Base-by-base conservation (phyloP, 768 basidiomycete species). In the Cantharellus cinnabarinus region DNA sequence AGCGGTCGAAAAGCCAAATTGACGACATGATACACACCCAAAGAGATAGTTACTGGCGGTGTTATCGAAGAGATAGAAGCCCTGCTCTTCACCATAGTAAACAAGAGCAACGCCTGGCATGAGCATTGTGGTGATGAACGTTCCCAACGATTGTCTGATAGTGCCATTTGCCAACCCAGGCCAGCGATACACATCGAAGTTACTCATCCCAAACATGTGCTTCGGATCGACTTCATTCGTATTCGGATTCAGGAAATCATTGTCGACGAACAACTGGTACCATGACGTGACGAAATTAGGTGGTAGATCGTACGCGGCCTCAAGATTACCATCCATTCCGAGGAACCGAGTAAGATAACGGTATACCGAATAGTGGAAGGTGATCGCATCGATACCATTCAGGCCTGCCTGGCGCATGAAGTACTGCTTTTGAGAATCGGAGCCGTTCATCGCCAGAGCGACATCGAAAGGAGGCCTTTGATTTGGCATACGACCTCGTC, bases 181-280 rank as follows among this genome's bases (percentile, higher is more conserved):
- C 91, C 90, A 95, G 59, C 91, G 78, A 76, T 85, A 95, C 5
- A 95, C 79, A 74, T 94, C 91, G 72, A 93, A 93, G 67, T 94
- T 93, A 67, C 84, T 85, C n/a, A 82, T 82, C 44, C 91, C 91
- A 66, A 76, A 90, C 84, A 91, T 80, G 70, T 95, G 91, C 62
- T 77, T 75, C 2, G 90, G 90, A 67, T 95, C 90, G 50, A 89
- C 70, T 4, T 64, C 2, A 59, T 80, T 80, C 0, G 74, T 81
- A 51, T 72, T 68, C 2, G 83, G 70, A 67, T 94, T 93, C 56
- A 94, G 61, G 65, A 94, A 82, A 66, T 95, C 91, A 66, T 94
- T 82, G 68, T 79, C 76, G 65, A 87, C 80, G 65, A 89, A 83
- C 79, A 94, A 89, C 69, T 89, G 72, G 67, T 91, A 89, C 90